These are phyloP conservation scores for Alectoria sarmentosa DNA, from an alignment of 495 filamentous ascomycete genomes.

Conservation along the genomic window DNA sequence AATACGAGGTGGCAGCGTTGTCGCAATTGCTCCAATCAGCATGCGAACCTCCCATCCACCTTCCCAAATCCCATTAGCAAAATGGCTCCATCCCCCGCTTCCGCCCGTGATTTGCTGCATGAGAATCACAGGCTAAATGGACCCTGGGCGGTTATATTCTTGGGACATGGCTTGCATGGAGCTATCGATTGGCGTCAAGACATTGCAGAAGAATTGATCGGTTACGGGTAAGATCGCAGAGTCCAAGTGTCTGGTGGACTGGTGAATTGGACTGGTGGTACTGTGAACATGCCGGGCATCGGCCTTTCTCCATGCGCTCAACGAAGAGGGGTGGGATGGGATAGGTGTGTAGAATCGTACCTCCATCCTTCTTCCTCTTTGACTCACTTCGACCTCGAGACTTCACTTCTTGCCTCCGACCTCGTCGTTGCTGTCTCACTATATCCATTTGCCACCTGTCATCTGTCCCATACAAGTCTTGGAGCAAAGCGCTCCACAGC, in stretches of 20 bases:
- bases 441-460: not conserved
- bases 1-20: too few species aligned
- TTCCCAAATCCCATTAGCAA: not conserved
- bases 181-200: slow-evolving; percentile 7
- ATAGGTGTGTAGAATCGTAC: not conserved
- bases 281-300: not conserved
- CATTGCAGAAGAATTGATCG: not conserved
- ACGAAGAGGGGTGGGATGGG: not conserved
- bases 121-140: slow-evolving; percentile 8
- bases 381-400: not conserved
- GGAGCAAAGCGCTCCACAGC: not conserved
- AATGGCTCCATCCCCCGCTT: slow-evolving; percentile 16
- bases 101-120: slow-evolving; percentile 24
- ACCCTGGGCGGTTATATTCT: slow-evolving; percentile 11
- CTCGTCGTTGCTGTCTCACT: not conserved
- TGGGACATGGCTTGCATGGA: slow-evolving; percentile 9
- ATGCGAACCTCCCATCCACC: not conserved
- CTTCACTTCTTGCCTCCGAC: not conserved
- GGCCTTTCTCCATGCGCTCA: not conserved
- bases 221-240: slow-evolving; percentile 1
- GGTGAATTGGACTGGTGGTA: too few species aligned
- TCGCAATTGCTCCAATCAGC: not conserved
- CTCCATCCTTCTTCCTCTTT: not conserved
- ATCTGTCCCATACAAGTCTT: not conserved
- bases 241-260: too few species aligned